Conservation (phyloP, 768 basidiomycete genomes). For the Pisolithus albus region DNA sequence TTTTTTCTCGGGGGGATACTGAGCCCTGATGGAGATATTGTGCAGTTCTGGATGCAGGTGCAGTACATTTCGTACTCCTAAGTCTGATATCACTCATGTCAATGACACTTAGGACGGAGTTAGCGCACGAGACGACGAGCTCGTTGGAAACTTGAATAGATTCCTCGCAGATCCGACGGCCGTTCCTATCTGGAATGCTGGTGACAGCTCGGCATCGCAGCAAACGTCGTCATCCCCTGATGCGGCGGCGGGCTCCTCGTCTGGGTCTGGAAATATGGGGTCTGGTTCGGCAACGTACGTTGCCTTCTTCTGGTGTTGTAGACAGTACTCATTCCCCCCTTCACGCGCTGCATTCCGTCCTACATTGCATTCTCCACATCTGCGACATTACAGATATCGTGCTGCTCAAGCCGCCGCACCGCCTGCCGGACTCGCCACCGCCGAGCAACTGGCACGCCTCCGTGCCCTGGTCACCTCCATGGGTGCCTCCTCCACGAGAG, state of each 20-base stretch:
- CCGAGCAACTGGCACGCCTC: slow-evolving; percentile 64
- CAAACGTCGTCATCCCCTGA: slow-evolving; percentile 40
- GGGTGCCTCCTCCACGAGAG: slow-evolving; percentile 11
- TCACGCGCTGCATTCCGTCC: slow-evolving; percentile 1
- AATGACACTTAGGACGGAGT: slow-evolving; percentile 51
- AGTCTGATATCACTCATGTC: slow-evolving; percentile 1
- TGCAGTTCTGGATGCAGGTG: slow-evolving; percentile 87
- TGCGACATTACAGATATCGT: not conserved
- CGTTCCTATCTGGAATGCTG: slow-evolving; percentile 50
- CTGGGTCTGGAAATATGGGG: slow-evolving; percentile 18
- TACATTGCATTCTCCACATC: not conserved
- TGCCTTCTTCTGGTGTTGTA: no score
- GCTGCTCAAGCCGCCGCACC: slow-evolving; percentile 5
- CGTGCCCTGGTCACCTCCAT: slow-evolving; percentile 46
- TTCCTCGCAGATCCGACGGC: slow-evolving; percentile 62
- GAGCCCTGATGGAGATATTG: slow-evolving; percentile 3
- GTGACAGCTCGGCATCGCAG: slow-evolving; percentile 30
- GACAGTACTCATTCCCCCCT: not conserved
- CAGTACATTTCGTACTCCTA: not conserved
- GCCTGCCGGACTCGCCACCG: slow-evolving; percentile 28
- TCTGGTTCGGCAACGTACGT: slow-evolving; percentile 28
- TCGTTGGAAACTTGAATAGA: slow-evolving; percentile 64
- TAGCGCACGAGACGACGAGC: slow-evolving; percentile 61
- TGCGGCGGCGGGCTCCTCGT: slow-evolving; percentile 10
- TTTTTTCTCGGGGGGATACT: not conserved